A percentile compares a stretch with the other conserved stretches of the same genome.
Evolutionary conservation across 2,329 filamentous ascomycete genomes (phyloP).

Genomic region (Neofusicoccum umdonicola): DNA sequence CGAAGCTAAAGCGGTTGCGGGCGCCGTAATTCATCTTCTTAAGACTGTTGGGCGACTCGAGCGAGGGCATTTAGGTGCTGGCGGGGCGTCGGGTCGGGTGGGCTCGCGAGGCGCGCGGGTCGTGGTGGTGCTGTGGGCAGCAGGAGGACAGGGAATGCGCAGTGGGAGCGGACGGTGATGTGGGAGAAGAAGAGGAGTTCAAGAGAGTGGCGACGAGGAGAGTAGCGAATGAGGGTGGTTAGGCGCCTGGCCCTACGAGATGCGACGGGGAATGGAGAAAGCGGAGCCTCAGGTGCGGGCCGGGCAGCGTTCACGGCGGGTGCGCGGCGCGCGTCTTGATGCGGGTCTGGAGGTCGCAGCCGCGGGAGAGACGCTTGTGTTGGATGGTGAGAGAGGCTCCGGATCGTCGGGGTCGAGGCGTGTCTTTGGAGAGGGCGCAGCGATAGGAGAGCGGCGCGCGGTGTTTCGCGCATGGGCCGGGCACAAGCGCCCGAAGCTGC

Average conservation of each 20-base stretch:
- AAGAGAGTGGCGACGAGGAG: constrained; percentile 10
- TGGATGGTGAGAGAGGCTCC: constrained; percentile 12
- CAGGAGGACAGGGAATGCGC: neutral
- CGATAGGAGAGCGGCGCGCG: constrained; percentile 15
- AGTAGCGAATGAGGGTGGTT: constrained; percentile 18
- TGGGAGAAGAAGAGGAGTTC: neutral
- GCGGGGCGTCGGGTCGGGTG: neutral
- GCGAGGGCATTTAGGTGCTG: constrained; percentile 60
- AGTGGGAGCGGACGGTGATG: neutral
- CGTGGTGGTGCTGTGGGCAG: neutral
- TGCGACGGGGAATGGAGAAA: constrained; percentile 15
- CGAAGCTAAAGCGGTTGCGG: constrained; percentile 63
- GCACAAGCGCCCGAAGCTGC: constrained; percentile 9
- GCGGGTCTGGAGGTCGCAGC: constrained; percentile 13
- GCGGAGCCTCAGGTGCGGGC: constrained; percentile 5
- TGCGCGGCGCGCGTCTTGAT: constrained; percentile 6
- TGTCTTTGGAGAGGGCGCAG: constrained; percentile 12
- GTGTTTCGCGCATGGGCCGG: constrained; percentile 8
- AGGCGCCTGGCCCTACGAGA: constrained; percentile 16
- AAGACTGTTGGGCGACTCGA: constrained; percentile 66
- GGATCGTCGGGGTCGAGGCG: constrained; percentile 16
- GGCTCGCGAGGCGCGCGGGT: neutral
- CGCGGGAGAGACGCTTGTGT: neutral
- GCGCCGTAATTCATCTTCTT: constrained; percentile 71
- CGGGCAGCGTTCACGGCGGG: constrained; percentile 13